These are phyloP conservation scores for Coprinopsis strossmayeri DNA, from an alignment of 768 basidiomycete species.

Conservation along the genomic window DNA sequence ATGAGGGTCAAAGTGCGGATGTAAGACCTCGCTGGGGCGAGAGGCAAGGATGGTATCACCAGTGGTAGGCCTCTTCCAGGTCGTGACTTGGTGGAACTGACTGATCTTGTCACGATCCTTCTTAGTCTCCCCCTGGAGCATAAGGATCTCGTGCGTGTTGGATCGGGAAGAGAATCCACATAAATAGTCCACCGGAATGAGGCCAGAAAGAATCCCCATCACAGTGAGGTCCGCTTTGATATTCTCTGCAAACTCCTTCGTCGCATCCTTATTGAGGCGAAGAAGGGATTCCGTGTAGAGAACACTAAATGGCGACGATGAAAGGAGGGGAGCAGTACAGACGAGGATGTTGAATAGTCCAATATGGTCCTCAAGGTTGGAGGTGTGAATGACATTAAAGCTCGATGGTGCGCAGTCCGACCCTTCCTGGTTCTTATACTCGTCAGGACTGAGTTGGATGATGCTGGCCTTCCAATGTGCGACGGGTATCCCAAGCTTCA, in stretches of 20 bases:
- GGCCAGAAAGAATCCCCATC: conserved; percentile 26
- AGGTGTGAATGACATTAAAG: conserved; percentile 45
- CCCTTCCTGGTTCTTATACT: conserved; percentile 1
- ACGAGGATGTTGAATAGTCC: conserved; percentile 40
- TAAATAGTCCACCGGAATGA: conserved; percentile 28
- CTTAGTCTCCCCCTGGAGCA: neutral
- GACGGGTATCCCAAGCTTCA: conserved; percentile 17
- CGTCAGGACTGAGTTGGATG: conserved; percentile 1
- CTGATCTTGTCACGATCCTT: neutral
- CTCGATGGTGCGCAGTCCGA: conserved; percentile 4
- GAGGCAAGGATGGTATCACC: conserved; percentile 17
- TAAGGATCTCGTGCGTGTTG: conserved; percentile 25
- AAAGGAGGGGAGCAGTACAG: conserved; percentile 31
- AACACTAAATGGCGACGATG: conserved; percentile 21
- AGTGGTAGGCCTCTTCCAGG: conserved; percentile 27
- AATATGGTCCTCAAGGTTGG: conserved; percentile 41
- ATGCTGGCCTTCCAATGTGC: conserved; percentile 9
- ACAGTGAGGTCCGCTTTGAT: conserved; percentile 27
- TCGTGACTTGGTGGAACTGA: conserved; percentile 30
- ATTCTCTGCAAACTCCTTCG: conserved; percentile 23
- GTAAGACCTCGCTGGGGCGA: conserved; percentile 10
- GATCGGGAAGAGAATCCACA: conserved; percentile 29
- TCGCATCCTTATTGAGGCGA: conserved; percentile 20
- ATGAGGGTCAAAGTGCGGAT: conserved; percentile 14
- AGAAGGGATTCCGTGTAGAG: conserved; percentile 40